Evolutionary conservation across 2,329 filamentous ascomycete genomes (phyloP), one percentile per base, ranked within the genome.

Genomic region (Aspergillus fijiensis): DNA sequence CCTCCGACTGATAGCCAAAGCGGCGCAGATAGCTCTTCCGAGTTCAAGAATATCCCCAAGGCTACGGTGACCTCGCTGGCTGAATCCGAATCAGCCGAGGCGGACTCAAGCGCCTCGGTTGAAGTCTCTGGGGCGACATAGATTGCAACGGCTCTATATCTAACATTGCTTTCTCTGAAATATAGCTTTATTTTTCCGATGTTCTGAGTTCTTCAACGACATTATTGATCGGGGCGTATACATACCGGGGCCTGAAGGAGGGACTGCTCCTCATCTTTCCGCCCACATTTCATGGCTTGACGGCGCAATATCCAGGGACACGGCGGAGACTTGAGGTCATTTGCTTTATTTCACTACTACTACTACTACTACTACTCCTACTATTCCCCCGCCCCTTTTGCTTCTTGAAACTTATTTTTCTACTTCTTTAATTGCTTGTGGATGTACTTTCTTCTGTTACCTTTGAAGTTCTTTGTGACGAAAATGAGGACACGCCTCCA

Each of bases 1-100:
- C 81, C 91, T 57, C 89, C 87, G 2, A 88, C 84, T 66, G 88
- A 88, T 67, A 85, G 85, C 45, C 89, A 89, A 70, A 90, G 86
- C 69, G 83, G 84, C 53, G 72, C 78, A 33, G 80, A 82, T 58
- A 78, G 74, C 57, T 72, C 77, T 67, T 71, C 78, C 4, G 72
- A 74, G 50, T 62, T 70, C 14, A 77, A 77, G 63, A 70, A 66
- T 14, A 68, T 74, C 57, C 67, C 69, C 21, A 70, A 72, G 55
- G 74, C 70, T 63, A 73, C 72, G 11, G 69, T 76, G 61, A 72
- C 71, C 7, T 68, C 71, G 33, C 62, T 73, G 57, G 68, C 70
- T 16, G 73, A 70, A 60, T 68, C 69, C 51, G 71, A 74, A 61
- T 69, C 69, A 21, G 67, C 63, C 59, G 63, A 56, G 59, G 65